phyloP scores from a whole-genome alignment of 192 early-diverging fungal species.

The Dissophora globulifera region DNA sequence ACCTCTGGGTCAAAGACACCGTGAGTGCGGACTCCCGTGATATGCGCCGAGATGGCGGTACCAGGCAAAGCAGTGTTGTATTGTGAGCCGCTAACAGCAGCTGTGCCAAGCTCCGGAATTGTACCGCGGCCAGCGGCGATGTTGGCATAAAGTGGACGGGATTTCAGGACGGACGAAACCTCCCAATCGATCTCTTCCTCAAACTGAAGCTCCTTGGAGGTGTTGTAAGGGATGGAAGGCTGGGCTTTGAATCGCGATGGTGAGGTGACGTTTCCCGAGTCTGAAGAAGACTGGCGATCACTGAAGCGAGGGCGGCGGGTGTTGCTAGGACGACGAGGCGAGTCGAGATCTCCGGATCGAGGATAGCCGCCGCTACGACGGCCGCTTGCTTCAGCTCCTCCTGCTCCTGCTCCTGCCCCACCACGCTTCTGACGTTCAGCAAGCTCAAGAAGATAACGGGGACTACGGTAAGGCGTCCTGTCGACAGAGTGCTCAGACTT shows the following conservation, averaged over 20 bases:
- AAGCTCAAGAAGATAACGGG: constrained; percentile 30
- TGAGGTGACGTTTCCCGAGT: neutral
- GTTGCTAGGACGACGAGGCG: neutral
- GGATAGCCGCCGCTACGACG: too few relatives aligned
- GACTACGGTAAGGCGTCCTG: constrained; percentile 15
- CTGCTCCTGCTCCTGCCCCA: neutral
- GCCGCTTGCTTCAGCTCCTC: too few relatives aligned
- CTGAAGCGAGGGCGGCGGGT: neutral
- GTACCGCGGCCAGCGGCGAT: constrained; percentile 22
- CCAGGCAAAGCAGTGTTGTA: constrained; percentile 15
- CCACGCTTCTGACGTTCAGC: constrained; percentile 15
- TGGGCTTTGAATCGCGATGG: constrained; percentile 23
- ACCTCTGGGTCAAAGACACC: constrained; percentile 42
- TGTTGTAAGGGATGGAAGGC: constrained; percentile 24
- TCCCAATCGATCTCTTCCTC: constrained; percentile 38
- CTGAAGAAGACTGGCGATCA: neutral
- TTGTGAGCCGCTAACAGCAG: constrained; percentile 5
- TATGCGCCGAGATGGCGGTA: constrained; percentile 21
- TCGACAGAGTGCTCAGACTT: too few relatives aligned
- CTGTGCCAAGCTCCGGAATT: constrained; percentile 13
- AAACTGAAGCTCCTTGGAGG: constrained; percentile 39
- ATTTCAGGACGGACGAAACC: constrained; percentile 30
- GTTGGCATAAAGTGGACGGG: constrained; percentile 40
- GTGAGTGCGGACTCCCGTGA: constrained; percentile 17
- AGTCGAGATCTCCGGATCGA: too few relatives aligned